Evolutionary conservation across 2,329 filamentous ascomycete genomes (phyloP).

Genomic region (Hirsutella thompsonii): DNA sequence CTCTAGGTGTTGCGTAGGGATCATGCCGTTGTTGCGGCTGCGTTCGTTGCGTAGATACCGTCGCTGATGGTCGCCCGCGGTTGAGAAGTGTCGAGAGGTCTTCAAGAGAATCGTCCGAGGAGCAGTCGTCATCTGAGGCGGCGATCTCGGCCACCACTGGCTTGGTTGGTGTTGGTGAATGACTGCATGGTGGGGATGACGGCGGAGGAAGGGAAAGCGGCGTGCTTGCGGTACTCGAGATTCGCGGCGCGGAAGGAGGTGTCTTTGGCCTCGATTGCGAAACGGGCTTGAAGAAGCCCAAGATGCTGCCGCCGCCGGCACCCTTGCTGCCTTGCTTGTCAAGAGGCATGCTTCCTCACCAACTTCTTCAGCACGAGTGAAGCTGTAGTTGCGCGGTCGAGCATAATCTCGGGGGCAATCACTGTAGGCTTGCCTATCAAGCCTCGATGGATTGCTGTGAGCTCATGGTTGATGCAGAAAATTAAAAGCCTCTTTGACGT

Average conservation of each 20-base stretch:
- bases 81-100: conserved; percentile 27
- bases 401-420: too few relatives aligned
- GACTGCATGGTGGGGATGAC: conserved; percentile 11
- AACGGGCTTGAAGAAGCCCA: conserved; percentile 24
- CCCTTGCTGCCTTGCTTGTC: conserved; percentile 10
- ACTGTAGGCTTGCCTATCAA: too few relatives aligned
- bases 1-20: conserved; percentile 28
- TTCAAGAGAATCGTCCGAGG: conserved; percentile 45
- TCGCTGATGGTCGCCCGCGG: conserved; percentile 7
- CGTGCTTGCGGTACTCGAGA: conserved; percentile 6
- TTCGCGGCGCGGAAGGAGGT: conserved; percentile 3
- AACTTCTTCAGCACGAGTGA: too few relatives aligned
- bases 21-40: conserved; percentile 6
- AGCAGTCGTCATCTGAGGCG: conserved; percentile 57
- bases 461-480: too few relatives aligned
- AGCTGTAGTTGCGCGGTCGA: too few relatives aligned
- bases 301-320: conserved; percentile 15
- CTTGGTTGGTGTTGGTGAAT: conserved; percentile 12
- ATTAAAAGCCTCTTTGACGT: too few relatives aligned
- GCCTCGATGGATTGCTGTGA: too few relatives aligned
- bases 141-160: conserved; percentile 34
- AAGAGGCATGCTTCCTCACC: conserved; percentile 7
- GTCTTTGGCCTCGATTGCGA: conserved; percentile 6
- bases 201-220: conserved; percentile 11
- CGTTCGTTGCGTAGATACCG: background rate